Conservation (phyloP, 1,139 yeast species). For the Yamadazyma aaseri region DNA sequence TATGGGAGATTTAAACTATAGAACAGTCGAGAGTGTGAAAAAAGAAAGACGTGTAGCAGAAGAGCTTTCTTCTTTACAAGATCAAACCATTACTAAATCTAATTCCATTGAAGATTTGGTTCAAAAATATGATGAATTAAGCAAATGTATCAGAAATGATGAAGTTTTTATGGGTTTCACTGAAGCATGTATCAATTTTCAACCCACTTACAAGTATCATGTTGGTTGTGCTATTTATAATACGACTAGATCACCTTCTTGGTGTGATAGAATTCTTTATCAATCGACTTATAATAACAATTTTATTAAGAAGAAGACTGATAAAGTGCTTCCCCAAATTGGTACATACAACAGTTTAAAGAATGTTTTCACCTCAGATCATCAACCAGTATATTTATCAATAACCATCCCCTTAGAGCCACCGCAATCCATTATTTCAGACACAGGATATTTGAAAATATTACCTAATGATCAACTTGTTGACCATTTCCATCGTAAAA, state of each 20-base stretch:
- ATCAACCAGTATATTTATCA: constrained; percentile 43
- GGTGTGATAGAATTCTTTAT: constrained; percentile 84
- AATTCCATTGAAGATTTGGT: constrained; percentile 24
- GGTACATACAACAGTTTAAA: constrained; percentile 41
- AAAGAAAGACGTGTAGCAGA: constrained; percentile 15
- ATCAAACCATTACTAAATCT: constrained; percentile 17
- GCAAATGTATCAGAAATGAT: constrained; percentile 38
- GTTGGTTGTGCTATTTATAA: constrained; percentile 53
- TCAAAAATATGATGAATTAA: constrained; percentile 58
- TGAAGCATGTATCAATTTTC: constrained; percentile 61
- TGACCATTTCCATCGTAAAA: constrained; percentile 19
- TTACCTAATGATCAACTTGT: constrained; percentile 28
- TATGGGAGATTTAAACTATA: constrained; percentile 82
- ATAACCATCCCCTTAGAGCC: constrained; percentile 42
- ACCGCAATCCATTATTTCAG: constrained; percentile 42
- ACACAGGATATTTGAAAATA: constrained; percentile 41
- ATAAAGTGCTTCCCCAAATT: constrained; percentile 23
- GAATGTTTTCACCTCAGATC: constrained; percentile 38
- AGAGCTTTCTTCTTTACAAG: constrained; percentile 24
- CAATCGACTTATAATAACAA: constrained; percentile 41
- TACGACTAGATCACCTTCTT: constrained; percentile 67
- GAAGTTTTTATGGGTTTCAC: constrained; percentile 58
- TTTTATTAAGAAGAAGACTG: background rate
- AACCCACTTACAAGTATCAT: constrained; percentile 74
- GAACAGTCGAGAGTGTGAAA: constrained; percentile 44